Percentiles rank a stretch among this genome's conserved stretches.
These are phyloP conservation scores for Chlamydomonas incerta DNA, from an alignment of 139 green algal genomes.

Conservation along the genomic window DNA sequence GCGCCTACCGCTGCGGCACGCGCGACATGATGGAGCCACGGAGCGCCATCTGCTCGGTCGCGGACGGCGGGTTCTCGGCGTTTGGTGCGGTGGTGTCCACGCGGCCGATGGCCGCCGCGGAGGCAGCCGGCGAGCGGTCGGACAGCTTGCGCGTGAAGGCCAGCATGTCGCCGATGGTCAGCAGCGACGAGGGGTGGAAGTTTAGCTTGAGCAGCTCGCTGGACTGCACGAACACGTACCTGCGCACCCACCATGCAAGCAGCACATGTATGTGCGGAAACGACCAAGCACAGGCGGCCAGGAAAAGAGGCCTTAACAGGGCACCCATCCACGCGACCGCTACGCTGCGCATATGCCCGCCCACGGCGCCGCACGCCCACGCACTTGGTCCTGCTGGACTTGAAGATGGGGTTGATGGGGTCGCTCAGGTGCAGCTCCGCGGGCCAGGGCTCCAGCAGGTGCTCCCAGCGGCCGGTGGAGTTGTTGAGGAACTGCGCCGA, in stretches of 20 bases:
- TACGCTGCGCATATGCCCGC: too few species aligned
- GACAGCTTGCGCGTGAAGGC: conserved; percentile 63
- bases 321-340: too few species aligned
- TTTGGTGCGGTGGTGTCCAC: background rate
- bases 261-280: too few species aligned
- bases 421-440: conserved; percentile 56
- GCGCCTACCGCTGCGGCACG: conserved; percentile 73
- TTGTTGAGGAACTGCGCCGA: conserved; percentile 82
- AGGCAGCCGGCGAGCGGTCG: background rate
- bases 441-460: conserved; percentile 76
- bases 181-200: conserved; percentile 84
- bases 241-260: too few species aligned
- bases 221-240: conserved; percentile 73
- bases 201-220: conserved; percentile 73
- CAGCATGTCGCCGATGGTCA: conserved; percentile 79
- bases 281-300: too few species aligned
- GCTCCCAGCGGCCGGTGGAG: conserved; percentile 81
- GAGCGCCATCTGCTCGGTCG: conserved; percentile 76
- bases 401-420: conserved; percentile 68
- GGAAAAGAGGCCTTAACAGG: too few species aligned
- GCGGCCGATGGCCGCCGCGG: too few species aligned
- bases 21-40: conserved; percentile 60
- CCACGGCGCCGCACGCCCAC: background rate
- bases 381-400: conserved; percentile 58
- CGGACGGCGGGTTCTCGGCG: conserved; percentile 54